phyloP scores from a whole-genome alignment of 2,329 filamentous ascomycete species.

The Botrytis fragariae region DNA sequence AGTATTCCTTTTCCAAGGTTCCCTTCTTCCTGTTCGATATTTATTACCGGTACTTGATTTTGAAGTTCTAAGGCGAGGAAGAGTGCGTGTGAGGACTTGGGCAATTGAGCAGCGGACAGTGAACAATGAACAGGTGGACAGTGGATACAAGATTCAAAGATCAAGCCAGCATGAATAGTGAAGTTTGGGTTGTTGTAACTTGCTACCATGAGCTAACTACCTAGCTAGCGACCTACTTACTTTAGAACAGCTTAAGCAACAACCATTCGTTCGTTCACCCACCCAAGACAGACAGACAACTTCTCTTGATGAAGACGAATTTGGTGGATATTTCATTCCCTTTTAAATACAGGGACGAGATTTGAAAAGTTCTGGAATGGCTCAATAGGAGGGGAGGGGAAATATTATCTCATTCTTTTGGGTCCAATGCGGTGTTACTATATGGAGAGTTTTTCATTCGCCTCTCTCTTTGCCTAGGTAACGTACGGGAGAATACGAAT shows the following conservation, averaged over 20 bases:
- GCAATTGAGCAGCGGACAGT: not conserved
- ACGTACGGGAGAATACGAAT: not conserved
- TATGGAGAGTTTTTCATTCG: no score
- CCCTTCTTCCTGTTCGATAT: not conserved
- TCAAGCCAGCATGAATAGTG: not conserved
- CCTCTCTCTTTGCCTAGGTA: no score
- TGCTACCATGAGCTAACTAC: not conserved
- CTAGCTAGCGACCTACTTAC: not conserved
- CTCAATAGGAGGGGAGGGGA: not conserved
- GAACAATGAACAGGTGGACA: not conserved
- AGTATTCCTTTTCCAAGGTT: constrained; percentile 6
- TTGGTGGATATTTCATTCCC: not conserved
- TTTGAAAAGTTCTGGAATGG: not conserved
- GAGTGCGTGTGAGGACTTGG: not conserved
- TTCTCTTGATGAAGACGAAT: not conserved
- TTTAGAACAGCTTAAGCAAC: not conserved
- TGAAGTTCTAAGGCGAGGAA: not conserved
- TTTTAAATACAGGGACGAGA: not conserved
- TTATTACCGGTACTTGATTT: not conserved
- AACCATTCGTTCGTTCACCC: not conserved
- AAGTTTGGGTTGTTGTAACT: not conserved
- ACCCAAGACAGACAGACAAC: not conserved
- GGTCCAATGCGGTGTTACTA: no score
- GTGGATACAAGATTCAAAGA: not conserved
- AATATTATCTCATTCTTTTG: not conserved